phyloP scores from a whole-genome alignment of 225 moss, liverwort and hornwort species.

The Neckera pumila region DNA sequence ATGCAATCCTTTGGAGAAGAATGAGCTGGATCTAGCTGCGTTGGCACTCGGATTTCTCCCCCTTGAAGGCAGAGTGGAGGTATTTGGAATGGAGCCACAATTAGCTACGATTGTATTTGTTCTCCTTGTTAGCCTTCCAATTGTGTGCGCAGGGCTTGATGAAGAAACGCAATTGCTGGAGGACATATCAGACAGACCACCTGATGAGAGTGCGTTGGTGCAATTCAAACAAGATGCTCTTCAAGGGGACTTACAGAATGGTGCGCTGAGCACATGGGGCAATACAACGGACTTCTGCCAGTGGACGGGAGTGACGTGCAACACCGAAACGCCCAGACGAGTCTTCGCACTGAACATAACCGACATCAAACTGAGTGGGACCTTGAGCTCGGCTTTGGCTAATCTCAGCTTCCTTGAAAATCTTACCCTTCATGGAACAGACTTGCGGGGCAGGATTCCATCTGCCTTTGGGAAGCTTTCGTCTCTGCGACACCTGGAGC shows the following conservation, averaged over 20 bases:
- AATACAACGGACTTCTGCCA: background rate
- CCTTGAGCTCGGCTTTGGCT: background rate
- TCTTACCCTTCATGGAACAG: background rate
- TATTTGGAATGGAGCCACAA: background rate
- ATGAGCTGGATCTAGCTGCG: background rate
- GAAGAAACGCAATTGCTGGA: background rate
- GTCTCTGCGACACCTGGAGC: background rate
- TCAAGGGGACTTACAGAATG: background rate
- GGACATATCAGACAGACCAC: background rate
- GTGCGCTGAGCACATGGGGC: background rate
- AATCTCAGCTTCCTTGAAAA: background rate
- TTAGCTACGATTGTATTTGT: background rate
- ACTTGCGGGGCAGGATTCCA: background rate
- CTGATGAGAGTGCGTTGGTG: background rate
- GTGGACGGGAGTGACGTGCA: slow-evolving; percentile 22
- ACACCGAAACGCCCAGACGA: background rate
- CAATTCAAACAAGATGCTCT: slow-evolving; percentile 13
- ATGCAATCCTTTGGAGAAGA: background rate
- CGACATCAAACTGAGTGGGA: background rate
- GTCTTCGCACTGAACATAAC: slow-evolving; percentile 3
- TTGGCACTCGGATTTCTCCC: background rate
- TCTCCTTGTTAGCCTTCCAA: background rate
- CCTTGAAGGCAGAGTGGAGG: background rate
- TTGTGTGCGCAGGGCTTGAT: background rate
- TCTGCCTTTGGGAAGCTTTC: background rate